These are phyloP conservation scores for Eucalyptus victrix DNA, from an alignment of 345 rosid species.

Conservation along the genomic window DNA sequence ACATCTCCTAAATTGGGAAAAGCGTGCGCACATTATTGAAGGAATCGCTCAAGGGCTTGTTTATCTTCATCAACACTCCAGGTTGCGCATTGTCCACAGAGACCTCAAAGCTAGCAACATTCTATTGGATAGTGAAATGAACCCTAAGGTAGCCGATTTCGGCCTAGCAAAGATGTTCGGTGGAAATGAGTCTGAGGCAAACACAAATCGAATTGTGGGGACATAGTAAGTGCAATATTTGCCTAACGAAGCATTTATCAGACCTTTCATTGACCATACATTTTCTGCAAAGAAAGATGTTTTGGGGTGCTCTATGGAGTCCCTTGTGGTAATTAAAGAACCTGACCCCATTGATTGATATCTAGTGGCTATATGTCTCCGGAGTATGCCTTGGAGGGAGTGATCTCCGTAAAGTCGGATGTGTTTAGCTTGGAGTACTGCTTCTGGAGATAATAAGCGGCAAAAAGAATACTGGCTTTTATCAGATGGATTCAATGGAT, in stretches of 20 bases:
- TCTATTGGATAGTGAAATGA: conserved; percentile 8
- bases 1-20: conserved; percentile 6
- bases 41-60: conserved; percentile 39
- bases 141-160: conserved; percentile 25
- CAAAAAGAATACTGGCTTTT: conserved; percentile 12
- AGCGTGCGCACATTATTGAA: conserved; percentile 5
- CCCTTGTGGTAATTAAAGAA: neutral
- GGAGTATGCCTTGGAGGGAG: conserved; percentile 11
- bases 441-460: conserved; percentile 15
- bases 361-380: conserved; percentile 10
- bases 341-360: neutral
- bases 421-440: conserved; percentile 15
- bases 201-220: conserved; percentile 30
- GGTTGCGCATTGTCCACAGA: conserved; percentile 30
- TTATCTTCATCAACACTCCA: conserved; percentile 43
- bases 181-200: conserved; percentile 6
- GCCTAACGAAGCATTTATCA: neutral
- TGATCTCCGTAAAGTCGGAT: conserved; percentile 7
- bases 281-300: neutral
- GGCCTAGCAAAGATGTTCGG: conserved; percentile 17
- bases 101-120: conserved; percentile 26
- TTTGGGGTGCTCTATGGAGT: neutral
- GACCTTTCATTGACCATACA: neutral
- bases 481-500: neutral
- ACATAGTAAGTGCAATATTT: conserved; percentile 18